Conservation (phyloP, 2,329 filamentous ascomycete genomes). For the Trichoderma simmonsii region DNA sequence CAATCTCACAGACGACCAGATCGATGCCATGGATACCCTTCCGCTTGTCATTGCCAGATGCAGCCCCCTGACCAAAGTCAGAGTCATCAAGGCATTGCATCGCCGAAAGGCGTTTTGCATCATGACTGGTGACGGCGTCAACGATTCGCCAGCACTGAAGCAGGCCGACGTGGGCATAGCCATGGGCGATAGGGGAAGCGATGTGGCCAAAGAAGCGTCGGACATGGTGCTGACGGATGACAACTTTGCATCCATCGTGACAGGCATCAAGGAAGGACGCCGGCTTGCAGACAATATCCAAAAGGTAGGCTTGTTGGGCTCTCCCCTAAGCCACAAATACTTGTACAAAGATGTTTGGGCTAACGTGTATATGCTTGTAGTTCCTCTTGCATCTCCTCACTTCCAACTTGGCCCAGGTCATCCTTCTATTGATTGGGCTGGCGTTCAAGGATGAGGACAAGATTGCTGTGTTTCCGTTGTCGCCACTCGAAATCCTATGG, state of each 20-base stretch:
- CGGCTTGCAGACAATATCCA: conserved; percentile 71
- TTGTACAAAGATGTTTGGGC: neutral
- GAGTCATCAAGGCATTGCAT: conserved; percentile 72
- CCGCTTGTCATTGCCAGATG: conserved; percentile 68
- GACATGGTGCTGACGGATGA: conserved; percentile 88
- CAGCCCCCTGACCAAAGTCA: conserved; percentile 68
- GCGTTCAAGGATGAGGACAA: conserved; percentile 60
- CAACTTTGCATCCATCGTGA: conserved; percentile 79
- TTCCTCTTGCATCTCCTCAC: conserved; percentile 64
- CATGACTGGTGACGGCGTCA: conserved; percentile 74
- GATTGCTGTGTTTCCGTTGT: conserved; percentile 66
- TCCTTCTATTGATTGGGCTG: conserved; percentile 65
- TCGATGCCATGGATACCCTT: conserved; percentile 58
- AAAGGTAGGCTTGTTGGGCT: conserved; percentile 48
- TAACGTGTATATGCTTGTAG: conserved; percentile 32
- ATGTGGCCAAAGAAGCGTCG: conserved; percentile 75
- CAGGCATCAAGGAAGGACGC: conserved; percentile 68
- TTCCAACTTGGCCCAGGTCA: conserved; percentile 68
- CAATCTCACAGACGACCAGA: conserved; percentile 56
- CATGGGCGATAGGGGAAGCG: conserved; percentile 68
- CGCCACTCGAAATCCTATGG: conserved; percentile 72
- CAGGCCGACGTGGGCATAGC: conserved; percentile 73
- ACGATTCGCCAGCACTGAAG: conserved; percentile 70
- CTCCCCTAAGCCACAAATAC: neutral
- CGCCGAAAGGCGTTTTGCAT: conserved; percentile 65